Base-by-base conservation (phyloP, 2,329 filamentous ascomycete species). In the Lasiodiplodia sp. region DNA sequence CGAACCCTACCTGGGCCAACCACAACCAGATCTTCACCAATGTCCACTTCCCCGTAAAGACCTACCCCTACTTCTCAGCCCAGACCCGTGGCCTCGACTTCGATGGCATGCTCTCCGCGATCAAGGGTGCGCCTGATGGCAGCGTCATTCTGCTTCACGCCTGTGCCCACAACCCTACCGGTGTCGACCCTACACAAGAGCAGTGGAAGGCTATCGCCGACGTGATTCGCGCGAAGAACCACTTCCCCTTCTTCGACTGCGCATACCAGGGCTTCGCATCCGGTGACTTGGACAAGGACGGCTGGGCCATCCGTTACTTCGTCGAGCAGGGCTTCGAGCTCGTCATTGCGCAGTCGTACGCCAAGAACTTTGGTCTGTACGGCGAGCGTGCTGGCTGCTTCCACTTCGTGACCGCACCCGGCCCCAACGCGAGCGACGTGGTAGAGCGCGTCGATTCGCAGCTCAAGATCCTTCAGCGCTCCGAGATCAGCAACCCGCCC, bases 1-100 rank as follows among this genome's bases (percentile, higher is more conserved):
- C 94, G 76, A 92, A 92, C 81, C 96, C 96, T 66, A 99, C 96
- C 71, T 99, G 96, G 96, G 94, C 92, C 74, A 99, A 99, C 85
- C 96, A 99, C 89, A 91, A 96, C 84, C 96, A 98, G 82, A 97
- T 99, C 86, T 97, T 99, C 85, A 88, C 86, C 82, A 98, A 98
- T 79, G 94, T 97, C 77, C 87, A 88, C 74, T 85, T 98, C 37
- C 84, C 88, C 40, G 88, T 93, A 75, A 90, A 90, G 73, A 88
- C 88, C 72, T 99, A 99, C 84, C 96, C 95, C 62, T 99, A 99
- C 87, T 99, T 97, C 84, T 91, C 90, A 80, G 89, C 93, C 79
- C 80, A 92, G 78, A 97, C 94, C 72, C 94, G 93, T 79, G 94
- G 93, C 62, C 90, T 99, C 65, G 94, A 98, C 82, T 94, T 97